phyloP scores from a whole-genome alignment of 2,329 filamentous ascomycete species.

The Colletotrichum australisinense region DNA sequence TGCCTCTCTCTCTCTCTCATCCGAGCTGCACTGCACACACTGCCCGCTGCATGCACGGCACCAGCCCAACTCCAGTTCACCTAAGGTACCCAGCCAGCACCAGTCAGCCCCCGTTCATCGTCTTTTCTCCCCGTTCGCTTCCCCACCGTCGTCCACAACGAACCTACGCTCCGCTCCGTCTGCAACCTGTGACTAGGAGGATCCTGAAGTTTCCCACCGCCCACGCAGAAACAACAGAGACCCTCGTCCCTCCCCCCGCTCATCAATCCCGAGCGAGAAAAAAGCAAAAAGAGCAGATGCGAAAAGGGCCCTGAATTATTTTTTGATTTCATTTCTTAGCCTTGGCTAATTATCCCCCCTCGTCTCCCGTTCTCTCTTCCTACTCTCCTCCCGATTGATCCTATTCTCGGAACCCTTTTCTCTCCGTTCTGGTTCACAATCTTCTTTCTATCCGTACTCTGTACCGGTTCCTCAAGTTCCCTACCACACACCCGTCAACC shows the following conservation, averaged over 20 bases:
- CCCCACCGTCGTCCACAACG: background rate
- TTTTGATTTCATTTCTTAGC: background rate
- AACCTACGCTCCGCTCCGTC: background rate
- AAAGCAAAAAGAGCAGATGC: background rate
- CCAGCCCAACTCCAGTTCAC: background rate
- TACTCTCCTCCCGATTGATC: constrained; percentile 7
- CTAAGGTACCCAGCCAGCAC: too few species aligned
- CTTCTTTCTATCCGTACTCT: background rate
- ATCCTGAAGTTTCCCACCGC: background rate
- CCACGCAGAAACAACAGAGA: background rate
- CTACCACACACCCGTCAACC: background rate
- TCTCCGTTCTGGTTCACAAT: background rate
- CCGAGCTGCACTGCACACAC: background rate
- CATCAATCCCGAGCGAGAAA: constrained; percentile 4
- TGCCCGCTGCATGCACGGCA: background rate
- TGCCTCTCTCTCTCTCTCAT: background rate
- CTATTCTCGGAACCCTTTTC: constrained; percentile 5
- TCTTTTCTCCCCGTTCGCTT: background rate
- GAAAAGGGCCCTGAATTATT: background rate
- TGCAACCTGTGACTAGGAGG: background rate
- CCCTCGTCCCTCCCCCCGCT: constrained; percentile 7
- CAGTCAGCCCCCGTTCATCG: background rate
- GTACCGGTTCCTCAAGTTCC: background rate
- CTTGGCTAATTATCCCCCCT: background rate
- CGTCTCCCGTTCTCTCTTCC: constrained; percentile 5